Evolutionary conservation across 257 asterid species (phyloP).

Genomic region (Gentiana macrophylla): DNA sequence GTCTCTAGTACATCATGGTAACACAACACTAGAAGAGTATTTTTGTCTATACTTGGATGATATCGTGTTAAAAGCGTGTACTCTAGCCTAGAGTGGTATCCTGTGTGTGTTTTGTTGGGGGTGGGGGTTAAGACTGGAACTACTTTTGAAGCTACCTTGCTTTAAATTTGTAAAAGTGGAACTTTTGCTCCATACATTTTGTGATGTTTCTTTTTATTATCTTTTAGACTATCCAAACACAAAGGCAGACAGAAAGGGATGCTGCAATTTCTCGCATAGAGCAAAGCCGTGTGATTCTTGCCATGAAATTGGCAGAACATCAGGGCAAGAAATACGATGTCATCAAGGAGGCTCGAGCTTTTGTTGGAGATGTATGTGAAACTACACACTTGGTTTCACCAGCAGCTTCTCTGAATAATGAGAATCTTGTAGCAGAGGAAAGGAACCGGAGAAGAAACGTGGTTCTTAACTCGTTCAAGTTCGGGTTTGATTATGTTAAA

Average conservation of each 20-base stretch:
- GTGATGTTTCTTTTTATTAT: no score
- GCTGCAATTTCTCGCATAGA: slow-evolving; percentile 87
- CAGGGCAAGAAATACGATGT: slow-evolving; percentile 85
- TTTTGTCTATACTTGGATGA: no score
- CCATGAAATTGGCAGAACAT: slow-evolving; percentile 95
- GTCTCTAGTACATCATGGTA: no score
- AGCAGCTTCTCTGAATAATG: slow-evolving; percentile 23
- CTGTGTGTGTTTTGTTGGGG: no score
- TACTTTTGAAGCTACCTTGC: no score
- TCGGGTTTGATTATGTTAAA: slow-evolving; percentile 43
- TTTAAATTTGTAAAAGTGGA: no score
- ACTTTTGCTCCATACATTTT: no score
- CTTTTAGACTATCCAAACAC: slow-evolving; percentile 66
- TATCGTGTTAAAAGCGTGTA: no score
- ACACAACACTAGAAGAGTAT: no score
- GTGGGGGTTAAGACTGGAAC: no score
- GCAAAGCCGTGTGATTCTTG: slow-evolving; percentile 81
- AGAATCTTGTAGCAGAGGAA: slow-evolving; percentile 18
- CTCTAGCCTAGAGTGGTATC: no score
- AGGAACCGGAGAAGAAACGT: slow-evolving; percentile 31
- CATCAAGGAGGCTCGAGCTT: slow-evolving; percentile 86
- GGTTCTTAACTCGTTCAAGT: slow-evolving; percentile 33
- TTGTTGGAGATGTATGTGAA: slow-evolving; percentile 70
- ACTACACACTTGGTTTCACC: slow-evolving; percentile 50
- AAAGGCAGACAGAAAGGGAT: slow-evolving; percentile 83